phyloP scores from a whole-genome alignment of 495 filamentous ascomycete genomes.

The Neurospora sp. region DNA sequence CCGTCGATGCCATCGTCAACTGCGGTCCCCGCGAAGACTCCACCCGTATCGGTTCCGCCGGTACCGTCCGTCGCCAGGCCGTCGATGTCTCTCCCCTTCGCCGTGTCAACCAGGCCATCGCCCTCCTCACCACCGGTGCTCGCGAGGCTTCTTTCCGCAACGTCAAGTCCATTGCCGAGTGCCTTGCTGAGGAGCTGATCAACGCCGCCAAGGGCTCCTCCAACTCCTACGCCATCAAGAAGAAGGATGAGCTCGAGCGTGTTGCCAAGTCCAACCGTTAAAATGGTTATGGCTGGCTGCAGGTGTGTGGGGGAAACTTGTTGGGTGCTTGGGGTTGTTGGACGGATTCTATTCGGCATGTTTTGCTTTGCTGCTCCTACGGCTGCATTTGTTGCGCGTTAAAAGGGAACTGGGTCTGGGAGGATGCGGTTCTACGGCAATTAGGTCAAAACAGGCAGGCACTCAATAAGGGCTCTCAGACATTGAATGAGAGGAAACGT shows the following conservation, averaged over 20 bases:
- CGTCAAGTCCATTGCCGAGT: constrained; percentile 97
- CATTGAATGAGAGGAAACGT: not conserved
- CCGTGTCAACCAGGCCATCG: constrained; percentile 98
- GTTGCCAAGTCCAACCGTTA: constrained; percentile 99
- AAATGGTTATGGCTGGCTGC: constrained; percentile 26
- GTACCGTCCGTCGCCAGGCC: constrained; percentile 98
- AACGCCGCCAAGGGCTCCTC: constrained; percentile 99
- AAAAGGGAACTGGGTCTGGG: not conserved
- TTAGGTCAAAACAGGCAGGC: not conserved
- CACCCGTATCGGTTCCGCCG: constrained; percentile 97
- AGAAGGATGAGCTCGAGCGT: constrained; percentile 99
- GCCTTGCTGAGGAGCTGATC: constrained; percentile 98
- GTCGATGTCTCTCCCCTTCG: constrained; percentile 99
- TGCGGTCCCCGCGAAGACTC: constrained; percentile 98
- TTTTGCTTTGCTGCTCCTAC: constrained; percentile 29
- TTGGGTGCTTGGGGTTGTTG: constrained; percentile 16
- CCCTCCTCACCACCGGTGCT: constrained; percentile 93
- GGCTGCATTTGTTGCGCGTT: not conserved
- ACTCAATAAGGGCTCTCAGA: not conserved
- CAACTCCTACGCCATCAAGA: constrained; percentile 99
- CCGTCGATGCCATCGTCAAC: constrained; percentile 99
- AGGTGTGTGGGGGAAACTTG: constrained; percentile 21
- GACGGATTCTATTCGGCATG: constrained; percentile 37
- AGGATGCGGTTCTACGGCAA: not conserved
- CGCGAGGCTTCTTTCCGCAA: constrained; percentile 97